Evolutionary conservation across 192 early-diverging fungal species (phyloP).

Genomic region (Phlyctochytrium planicorne): DNA sequence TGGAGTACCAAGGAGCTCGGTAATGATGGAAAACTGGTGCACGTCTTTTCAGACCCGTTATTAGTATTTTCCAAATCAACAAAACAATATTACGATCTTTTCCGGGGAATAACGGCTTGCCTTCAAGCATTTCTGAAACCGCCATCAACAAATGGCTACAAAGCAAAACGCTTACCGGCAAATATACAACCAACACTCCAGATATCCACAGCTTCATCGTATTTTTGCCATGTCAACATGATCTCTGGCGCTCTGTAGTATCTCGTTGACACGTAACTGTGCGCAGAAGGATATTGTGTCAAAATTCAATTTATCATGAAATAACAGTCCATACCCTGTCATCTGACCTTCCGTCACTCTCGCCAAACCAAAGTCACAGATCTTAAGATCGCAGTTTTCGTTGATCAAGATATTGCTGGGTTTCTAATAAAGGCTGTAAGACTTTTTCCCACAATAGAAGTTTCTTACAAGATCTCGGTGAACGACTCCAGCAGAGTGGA

Average conservation of each 20-base stretch:
- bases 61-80: conserved; percentile 3
- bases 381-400: conserved; percentile 97
- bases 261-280: conserved; percentile 85
- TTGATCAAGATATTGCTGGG: conserved; percentile 96
- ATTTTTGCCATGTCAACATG: conserved; percentile 97
- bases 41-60: conserved; percentile 59
- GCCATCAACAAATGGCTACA: neutral
- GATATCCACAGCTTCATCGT: conserved; percentile 93
- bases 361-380: conserved; percentile 97
- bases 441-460: neutral
- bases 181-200: conserved; percentile 99
- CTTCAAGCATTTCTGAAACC: conserved; percentile 86
- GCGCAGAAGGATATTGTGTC: too few species aligned
- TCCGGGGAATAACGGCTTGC: conserved; percentile 91
- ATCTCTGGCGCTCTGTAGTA: conserved; percentile 99
- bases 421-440: conserved; percentile 52
- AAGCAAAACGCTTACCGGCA: conserved; percentile 51
- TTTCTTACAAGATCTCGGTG: conserved; percentile 82
- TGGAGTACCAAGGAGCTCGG: conserved; percentile 87
- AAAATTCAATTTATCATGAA: conserved; percentile 5
- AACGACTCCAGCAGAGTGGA: conserved; percentile 93
- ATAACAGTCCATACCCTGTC: conserved; percentile 63
- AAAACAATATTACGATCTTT: conserved; percentile 73
- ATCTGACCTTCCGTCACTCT: conserved; percentile 93
- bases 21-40: conserved; percentile 94